Percentiles rank a stretch among this genome's conserved stretches.
Conservation (phyloP, 129 eudicot genomes). For the Tagetes patula region DNA sequence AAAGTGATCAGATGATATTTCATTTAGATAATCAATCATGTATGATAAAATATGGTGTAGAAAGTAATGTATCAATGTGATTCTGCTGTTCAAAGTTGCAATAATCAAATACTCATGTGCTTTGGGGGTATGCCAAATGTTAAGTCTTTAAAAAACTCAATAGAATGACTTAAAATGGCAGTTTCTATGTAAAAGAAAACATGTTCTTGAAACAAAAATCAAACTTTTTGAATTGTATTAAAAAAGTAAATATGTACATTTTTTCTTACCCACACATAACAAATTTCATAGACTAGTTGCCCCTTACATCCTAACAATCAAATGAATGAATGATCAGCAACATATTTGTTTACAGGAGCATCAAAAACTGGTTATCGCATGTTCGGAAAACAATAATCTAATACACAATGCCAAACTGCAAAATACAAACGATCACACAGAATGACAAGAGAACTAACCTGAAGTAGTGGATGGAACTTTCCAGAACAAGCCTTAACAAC, state of each 20-base stretch:
- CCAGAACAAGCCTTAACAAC: constrained; percentile 96
- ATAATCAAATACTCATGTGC: background rate
- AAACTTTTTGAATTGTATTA: background rate
- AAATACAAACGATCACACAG: background rate
- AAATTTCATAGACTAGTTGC: too few relatives aligned
- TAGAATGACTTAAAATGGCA: background rate
- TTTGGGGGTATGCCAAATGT: background rate
- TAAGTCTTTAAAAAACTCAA: background rate
- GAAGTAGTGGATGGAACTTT: constrained; percentile 90
- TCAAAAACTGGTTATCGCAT: background rate
- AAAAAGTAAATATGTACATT: background rate
- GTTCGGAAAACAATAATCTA: background rate
- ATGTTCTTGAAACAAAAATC: background rate
- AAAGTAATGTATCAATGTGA: background rate
- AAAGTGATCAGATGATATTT: background rate
- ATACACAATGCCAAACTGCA: background rate
- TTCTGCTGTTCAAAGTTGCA: background rate
- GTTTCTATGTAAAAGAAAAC: background rate
- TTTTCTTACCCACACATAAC: too few relatives aligned
- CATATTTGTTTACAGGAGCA: background rate
- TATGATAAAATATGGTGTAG: background rate
- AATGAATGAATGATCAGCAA: background rate
- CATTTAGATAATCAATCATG: background rate
- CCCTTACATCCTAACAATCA: background rate
- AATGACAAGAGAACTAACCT: constrained; percentile 46